Evolutionary conservation across 495 filamentous ascomycete species (phyloP), one percentile per base, ranked within the genome.

Genomic region (Echria macrotheca): DNA sequence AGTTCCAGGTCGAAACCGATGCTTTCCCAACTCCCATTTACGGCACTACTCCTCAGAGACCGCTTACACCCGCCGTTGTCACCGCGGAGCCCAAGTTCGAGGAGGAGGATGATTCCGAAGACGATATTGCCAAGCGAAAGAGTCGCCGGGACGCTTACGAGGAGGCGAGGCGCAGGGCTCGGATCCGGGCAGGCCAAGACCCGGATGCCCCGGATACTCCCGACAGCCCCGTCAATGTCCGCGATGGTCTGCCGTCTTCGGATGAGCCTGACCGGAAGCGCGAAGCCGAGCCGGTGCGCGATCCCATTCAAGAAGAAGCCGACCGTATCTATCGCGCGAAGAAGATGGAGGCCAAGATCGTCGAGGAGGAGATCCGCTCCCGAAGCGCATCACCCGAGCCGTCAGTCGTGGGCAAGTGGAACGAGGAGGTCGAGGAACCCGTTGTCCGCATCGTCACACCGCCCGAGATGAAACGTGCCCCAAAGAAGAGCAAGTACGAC

Each of bases 361-460:
- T 53, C 12, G 66, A 71, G 47, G 66, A 77, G 48, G 67, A 74
- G 53, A 72, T 70, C 32, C 73, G 73, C n/a, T 71, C 69, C 6
- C 66, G 71, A 25, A 66, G 60, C 31, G 52, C 54, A 23, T 70
- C 73, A 1, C 71, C 69, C 1, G 55, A 72, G 41, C 58, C 58
- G 8, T 79, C 76, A 2, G 64, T 78, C 5, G 56, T 76, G 3
- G 72, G 71, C 17, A 78, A 77, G 55, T 78, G 69, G 61, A 61
- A 69, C 24, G 64, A 70, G 4, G 57, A 61, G 1, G 50, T 55
- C 29, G 58, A 67, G 9, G 56, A 67, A 18, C 59, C 62, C 12
- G 50, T 65, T 25, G 33, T 70, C 17, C 58, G 61, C 40, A 70
- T 77, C 47, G 61, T 67, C 44, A 67, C 73, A 4, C 73, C 75